Evolutionary conservation across 352 stramenopile genomes (phyloP), one percentile per base, ranked within the genome.

Genomic region (Phytophthora fragariae): DNA sequence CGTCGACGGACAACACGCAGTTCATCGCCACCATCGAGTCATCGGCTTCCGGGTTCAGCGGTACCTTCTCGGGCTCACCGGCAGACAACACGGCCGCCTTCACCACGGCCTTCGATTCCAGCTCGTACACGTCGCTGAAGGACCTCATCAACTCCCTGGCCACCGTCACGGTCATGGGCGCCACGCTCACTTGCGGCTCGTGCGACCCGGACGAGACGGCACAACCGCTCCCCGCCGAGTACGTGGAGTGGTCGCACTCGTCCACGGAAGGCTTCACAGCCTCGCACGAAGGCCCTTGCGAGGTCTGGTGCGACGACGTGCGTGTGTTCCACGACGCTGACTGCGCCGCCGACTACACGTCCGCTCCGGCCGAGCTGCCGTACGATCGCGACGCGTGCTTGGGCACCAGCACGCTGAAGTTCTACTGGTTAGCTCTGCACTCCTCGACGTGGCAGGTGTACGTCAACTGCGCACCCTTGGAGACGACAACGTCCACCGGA

Each of bases 361-460:
- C 62, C 8, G 70, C 62, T 5, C 73, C 79, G 2, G 73, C 76
- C 5, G 68, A 79, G 33, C 33, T 88, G 58, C 76, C 79, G 8
- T 85, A 84, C 50, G 77, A 88, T 17, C 59, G 54, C 21, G 57
- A 66, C 33, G 68, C 59, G 17, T 86, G 76, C 54, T 33, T 58
- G 5, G 76, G 73, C 35, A 64, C 76, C 9, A 82, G 70, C 17
- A 65, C 33, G 15, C 47, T 86, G 31, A 80, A 72, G 9, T 80
- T 78, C 59, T 79, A 81, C 37, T 88, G 81, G 81, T 29, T 88
- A 14, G 81, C 81, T 7, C 41, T 88, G 60, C 81, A 88, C 63
- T 72, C 75, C 29, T 70, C 71, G 17, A 73, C 76, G 3, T 88
- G 81, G 81, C 81, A 88, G 57, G 62, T 82, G 8, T 87, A 87